phyloP scores from a whole-genome alignment of 768 basidiomycete species.

The Tremella mesenterica region DNA sequence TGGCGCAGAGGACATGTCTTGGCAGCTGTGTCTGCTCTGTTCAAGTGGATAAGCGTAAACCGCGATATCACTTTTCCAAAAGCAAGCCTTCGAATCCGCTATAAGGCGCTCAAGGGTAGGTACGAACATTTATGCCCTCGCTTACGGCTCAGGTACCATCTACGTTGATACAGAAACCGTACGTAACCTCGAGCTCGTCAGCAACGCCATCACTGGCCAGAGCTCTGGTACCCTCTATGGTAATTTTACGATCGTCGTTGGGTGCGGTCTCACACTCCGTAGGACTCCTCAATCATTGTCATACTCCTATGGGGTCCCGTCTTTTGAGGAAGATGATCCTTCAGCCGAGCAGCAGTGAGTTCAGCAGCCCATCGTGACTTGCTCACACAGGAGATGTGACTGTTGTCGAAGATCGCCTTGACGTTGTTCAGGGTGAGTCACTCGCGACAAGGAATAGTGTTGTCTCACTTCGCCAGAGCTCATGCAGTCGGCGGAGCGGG shows the following conservation, averaged over 20 bases:
- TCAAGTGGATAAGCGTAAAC: constrained; percentile 69
- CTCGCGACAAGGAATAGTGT: not conserved
- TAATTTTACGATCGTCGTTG: constrained; percentile 39
- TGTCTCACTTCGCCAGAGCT: not conserved
- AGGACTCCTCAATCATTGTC: constrained; percentile 59
- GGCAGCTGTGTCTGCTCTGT: constrained; percentile 73
- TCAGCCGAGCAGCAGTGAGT: constrained; percentile 64
- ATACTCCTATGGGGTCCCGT: constrained; percentile 80
- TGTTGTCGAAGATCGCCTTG: constrained; percentile 54
- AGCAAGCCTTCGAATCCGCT: constrained; percentile 45
- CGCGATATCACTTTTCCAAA: constrained; percentile 62
- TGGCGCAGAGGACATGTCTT: constrained; percentile 70
- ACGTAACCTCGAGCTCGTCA: constrained; percentile 78
- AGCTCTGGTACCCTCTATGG: constrained; percentile 70
- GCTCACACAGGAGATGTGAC: constrained; percentile 3
- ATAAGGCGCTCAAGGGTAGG: constrained; percentile 59
- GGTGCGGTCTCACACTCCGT: not conserved
- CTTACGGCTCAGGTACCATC: constrained; percentile 60
- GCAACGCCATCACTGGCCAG: constrained; percentile 56
- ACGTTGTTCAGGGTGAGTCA: constrained; percentile 67
- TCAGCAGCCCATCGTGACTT: not conserved
- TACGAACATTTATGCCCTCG: not conserved
- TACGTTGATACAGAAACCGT: constrained; percentile 86
- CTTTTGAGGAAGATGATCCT: constrained; percentile 70
- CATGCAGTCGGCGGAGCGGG: not conserved